phyloP scores from a whole-genome alignment of 345 rosid genomes.

The Arabidopsis suecica region DNA sequence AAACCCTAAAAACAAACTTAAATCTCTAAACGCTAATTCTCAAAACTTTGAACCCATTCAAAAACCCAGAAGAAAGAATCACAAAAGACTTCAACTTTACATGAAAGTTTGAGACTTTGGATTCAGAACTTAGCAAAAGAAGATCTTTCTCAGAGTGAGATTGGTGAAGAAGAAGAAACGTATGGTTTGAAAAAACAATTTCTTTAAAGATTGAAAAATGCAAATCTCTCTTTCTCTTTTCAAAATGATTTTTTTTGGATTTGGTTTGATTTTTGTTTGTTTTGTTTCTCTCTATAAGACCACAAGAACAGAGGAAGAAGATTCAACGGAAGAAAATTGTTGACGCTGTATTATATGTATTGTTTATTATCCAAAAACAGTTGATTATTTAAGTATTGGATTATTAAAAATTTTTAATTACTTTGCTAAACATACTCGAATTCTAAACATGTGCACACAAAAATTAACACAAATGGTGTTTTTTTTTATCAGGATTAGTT shows the following conservation, averaged over 20 bases:
- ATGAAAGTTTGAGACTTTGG: slow-evolving; percentile 21
- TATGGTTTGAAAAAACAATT: neutral
- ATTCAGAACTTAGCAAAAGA: slow-evolving; percentile 5
- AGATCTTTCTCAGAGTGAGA: slow-evolving; percentile 12
- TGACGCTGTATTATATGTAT: neutral
- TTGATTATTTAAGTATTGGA: neutral
- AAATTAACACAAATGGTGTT: too few relatives aligned
- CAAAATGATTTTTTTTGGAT: neutral
- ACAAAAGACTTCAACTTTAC: neutral
- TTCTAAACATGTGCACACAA: neutral
- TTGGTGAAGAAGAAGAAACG: slow-evolving; percentile 10
- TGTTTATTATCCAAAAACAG: neutral
- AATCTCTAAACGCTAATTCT: slow-evolving; percentile 28
- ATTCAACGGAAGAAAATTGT: slow-evolving; percentile 43
- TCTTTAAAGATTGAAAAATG: neutral
- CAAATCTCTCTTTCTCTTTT: slow-evolving; percentile 25
- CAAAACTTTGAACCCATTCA: slow-evolving; percentile 4
- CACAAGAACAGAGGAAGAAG: slow-evolving; percentile 27
- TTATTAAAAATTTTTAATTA: neutral
- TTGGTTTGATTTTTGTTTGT: neutral
- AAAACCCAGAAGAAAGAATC: slow-evolving; percentile 36
- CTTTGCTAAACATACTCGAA: neutral
- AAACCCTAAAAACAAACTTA: slow-evolving; percentile 26
- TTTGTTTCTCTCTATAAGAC: neutral
- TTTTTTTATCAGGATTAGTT: too few relatives aligned